Conservation (phyloP, 306 rosid genomes). For the Inga laurina region DNA sequence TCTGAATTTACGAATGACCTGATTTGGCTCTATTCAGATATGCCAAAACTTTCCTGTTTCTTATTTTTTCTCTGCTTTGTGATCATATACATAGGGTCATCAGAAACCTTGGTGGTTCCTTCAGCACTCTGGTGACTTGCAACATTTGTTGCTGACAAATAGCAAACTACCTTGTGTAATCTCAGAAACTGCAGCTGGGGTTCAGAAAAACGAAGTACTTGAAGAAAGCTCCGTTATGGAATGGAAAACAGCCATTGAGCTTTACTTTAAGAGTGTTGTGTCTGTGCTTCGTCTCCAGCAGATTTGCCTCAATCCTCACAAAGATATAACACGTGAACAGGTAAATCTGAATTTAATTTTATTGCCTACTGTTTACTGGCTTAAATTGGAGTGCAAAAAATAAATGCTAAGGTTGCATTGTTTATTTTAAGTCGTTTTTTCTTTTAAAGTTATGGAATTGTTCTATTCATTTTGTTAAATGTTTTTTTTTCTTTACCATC, state of each 20-base stretch:
- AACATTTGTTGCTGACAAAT: constrained; percentile 51
- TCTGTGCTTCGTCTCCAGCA: constrained; percentile 69
- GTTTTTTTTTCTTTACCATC: neutral
- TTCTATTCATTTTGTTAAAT: neutral
- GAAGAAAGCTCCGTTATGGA: constrained; percentile 41
- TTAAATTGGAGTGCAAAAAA: neutral
- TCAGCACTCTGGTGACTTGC: constrained; percentile 53
- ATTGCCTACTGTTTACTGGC: neutral
- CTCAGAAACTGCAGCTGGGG: constrained; percentile 33
- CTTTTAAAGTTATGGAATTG: neutral
- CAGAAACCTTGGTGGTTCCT: constrained; percentile 90
- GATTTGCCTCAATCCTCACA: constrained; percentile 66
- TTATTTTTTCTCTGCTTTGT: neutral
- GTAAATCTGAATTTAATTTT: constrained; percentile 38
- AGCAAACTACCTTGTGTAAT: constrained; percentile 42
- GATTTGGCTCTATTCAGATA: constrained; percentile 11
- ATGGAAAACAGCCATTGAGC: constrained; percentile 64
- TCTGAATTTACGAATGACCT: constrained; percentile 13
- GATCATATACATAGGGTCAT: constrained; percentile 50
- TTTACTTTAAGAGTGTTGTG: constrained; percentile 73
- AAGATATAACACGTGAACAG: constrained; percentile 72
- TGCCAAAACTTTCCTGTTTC: neutral
- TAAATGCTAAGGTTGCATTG: neutral
- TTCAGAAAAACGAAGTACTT: constrained; percentile 22
- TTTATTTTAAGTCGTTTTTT: neutral